Evolutionary conservation across 1,284 basidiomycete genomes (phyloP).

Genomic region (Sparassis latifolia): DNA sequence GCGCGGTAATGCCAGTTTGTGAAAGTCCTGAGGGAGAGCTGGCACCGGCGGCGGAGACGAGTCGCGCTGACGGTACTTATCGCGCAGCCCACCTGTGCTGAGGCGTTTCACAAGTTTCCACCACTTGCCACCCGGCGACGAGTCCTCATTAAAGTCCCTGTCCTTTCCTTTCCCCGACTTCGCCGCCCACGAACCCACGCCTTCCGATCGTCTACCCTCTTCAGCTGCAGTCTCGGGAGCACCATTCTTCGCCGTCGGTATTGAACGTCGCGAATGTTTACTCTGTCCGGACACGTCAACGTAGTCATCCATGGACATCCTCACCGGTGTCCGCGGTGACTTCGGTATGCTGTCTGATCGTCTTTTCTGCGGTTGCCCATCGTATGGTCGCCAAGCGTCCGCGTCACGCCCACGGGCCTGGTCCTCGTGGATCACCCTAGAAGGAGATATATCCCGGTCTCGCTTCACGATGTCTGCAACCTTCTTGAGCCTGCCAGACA

Average conservation of each 20-base stretch:
- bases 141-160: slow-evolving; percentile 25
- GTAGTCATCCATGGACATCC: slow-evolving; percentile 22
- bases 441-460: slow-evolving; percentile 12
- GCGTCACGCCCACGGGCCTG: slow-evolving; percentile 2
- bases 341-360: slow-evolving; percentile 17
- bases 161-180: slow-evolving; percentile 16
- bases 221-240: slow-evolving; percentile 2
- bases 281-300: slow-evolving; percentile 13
- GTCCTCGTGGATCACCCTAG: not conserved
- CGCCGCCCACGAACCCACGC: slow-evolving; percentile 8
- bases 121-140: slow-evolving; percentile 36
- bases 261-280: slow-evolving; percentile 6
- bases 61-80: slow-evolving; percentile 36
- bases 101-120: slow-evolving; percentile 69
- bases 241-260: slow-evolving; percentile 8
- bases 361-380: slow-evolving; percentile 24
- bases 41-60: slow-evolving; percentile 53
- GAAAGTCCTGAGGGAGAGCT: slow-evolving; percentile 40
- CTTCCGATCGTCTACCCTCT: slow-evolving; percentile 4
- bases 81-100: slow-evolving; percentile 55
- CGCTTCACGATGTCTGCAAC: slow-evolving; percentile 16
- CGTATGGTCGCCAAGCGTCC: slow-evolving; percentile 17
- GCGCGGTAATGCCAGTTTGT: slow-evolving; percentile 10
- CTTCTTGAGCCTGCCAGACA: slow-evolving; percentile 41
- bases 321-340: slow-evolving; percentile 14